These are phyloP conservation scores for Astrephomene gubernaculifera DNA, from an alignment of 139 green algal genomes.

Conservation along the genomic window DNA sequence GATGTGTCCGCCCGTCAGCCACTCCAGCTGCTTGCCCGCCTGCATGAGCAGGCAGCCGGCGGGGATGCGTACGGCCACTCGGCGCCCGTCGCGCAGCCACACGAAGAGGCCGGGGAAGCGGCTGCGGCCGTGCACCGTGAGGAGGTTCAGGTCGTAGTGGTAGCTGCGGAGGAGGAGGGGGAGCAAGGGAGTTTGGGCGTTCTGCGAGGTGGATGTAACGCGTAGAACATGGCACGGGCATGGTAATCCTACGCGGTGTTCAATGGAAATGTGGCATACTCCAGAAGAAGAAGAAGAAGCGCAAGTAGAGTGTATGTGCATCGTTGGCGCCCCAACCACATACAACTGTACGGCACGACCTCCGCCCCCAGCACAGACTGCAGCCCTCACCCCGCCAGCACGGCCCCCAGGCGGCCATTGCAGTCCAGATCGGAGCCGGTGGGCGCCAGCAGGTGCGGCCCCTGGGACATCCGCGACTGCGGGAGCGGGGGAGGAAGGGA, in stretches of 20 bases:
- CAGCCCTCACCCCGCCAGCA: conserved; percentile 64
- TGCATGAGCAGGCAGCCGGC: conserved; percentile 90
- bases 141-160: conserved; percentile 96
- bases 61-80: conserved; percentile 78
- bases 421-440: conserved; percentile 85
- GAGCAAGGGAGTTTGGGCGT: not conserved
- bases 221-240: no score
- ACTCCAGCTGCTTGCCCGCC: conserved; percentile 94
- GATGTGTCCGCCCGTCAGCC: conserved; percentile 88
- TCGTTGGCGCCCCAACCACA: not conserved
- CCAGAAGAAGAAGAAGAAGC: no score
- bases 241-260: no score
- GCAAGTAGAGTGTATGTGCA: no score
- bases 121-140: conserved; percentile 91
- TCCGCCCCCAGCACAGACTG: not conserved
- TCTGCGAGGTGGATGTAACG: no score
- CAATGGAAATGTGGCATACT: no score
- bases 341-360: not conserved
- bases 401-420: conserved; percentile 69
- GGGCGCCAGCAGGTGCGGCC: conserved; percentile 92
- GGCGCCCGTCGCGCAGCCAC: conserved; percentile 85
- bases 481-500: not conserved
- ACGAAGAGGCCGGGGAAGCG: conserved; percentile 70
- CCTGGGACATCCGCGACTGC: conserved; percentile 73
- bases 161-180: conserved; percentile 64